Evolutionary conservation across 116 monocot genomes (phyloP).

Genomic region (Papilionanthe hybrid): DNA sequence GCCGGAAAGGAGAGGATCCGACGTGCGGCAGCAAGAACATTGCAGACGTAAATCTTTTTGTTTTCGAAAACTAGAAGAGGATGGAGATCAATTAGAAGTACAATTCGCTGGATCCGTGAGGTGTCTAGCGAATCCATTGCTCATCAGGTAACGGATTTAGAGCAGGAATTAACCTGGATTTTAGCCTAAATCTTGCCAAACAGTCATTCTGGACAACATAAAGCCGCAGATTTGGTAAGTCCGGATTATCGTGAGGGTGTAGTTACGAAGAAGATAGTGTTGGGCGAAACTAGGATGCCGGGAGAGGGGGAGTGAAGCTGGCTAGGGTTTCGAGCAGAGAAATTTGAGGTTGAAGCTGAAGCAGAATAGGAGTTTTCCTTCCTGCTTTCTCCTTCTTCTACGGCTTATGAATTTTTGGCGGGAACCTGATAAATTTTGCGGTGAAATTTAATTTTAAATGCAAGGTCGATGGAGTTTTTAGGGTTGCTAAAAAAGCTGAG

Average conservation of each 20-base stretch:
- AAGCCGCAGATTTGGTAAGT: no score
- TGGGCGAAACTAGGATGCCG: no score
- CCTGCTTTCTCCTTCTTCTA: neutral
- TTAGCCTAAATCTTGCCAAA: no score
- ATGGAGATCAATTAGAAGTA: constrained; percentile 65
- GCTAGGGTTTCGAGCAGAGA: neutral
- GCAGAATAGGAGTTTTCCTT: neutral
- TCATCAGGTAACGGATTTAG: no score
- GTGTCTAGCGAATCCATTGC: constrained; percentile 8
- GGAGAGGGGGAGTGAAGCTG: no score
- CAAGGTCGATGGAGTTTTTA: no score
- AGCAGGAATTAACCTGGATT: no score
- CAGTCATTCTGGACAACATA: no score
- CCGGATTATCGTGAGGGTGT: no score
- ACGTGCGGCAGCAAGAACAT: constrained; percentile 30
- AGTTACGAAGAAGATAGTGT: no score
- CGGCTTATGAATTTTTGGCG: neutral
- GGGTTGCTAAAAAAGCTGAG: no score
- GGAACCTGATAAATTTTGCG: neutral
- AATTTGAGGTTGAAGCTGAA: neutral
- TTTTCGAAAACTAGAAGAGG: constrained; percentile 35
- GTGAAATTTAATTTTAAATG: neutral
- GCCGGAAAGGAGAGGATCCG: constrained; percentile 32
- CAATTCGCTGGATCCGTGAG: constrained; percentile 28
- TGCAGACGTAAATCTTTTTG: constrained; percentile 23